These are phyloP conservation scores for Parietichytrium sp. DNA, from an alignment of 108 stramenopile genomes.

Conservation along the genomic window DNA sequence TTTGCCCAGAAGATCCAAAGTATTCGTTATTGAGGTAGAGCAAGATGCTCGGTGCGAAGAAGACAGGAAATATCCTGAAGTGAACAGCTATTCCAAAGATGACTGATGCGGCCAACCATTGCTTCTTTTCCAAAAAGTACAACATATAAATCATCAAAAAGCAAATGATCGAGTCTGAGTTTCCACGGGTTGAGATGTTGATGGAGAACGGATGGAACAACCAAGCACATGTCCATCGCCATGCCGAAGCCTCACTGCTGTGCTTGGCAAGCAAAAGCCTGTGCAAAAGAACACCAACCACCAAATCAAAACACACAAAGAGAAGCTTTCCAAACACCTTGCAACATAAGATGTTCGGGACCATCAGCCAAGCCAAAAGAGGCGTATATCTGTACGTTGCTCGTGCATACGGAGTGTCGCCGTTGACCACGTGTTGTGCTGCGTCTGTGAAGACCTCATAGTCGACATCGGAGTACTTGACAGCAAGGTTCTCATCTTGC, in stretches of 20 bases:
- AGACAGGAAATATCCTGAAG: conserved; percentile 59
- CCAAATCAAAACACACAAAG: conserved; percentile 49
- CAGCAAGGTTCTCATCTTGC: conserved; percentile 23
- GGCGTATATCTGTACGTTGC: conserved; percentile 99
- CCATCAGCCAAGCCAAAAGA: conserved; percentile 75
- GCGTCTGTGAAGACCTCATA: conserved; percentile 63
- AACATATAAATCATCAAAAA: conserved; percentile 18
- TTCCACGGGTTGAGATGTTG: conserved; percentile 44
- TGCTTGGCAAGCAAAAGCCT: neutral
- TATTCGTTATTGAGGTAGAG: neutral
- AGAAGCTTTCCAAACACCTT: conserved; percentile 56
- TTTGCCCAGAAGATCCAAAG: neutral
- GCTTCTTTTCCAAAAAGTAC: neutral
- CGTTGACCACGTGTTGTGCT: conserved; percentile 45
- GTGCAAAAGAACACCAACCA: conserved; percentile 38
- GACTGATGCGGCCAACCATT: neutral
- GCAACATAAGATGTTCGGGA: conserved; percentile 48
- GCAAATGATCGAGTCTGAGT: conserved; percentile 41
- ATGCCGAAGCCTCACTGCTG: neutral
- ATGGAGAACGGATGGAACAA: conserved; percentile 44
- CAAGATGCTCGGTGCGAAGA: conserved; percentile 58
- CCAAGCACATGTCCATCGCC: conserved; percentile 15
- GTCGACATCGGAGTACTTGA: conserved; percentile 64
- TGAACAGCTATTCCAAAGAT: conserved; percentile 57
- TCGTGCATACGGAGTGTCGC: conserved; percentile 76